These are phyloP conservation scores for Chimonanthus praecox DNA, from an alignment of 164 flowering plant species.

Conservation along the genomic window DNA sequence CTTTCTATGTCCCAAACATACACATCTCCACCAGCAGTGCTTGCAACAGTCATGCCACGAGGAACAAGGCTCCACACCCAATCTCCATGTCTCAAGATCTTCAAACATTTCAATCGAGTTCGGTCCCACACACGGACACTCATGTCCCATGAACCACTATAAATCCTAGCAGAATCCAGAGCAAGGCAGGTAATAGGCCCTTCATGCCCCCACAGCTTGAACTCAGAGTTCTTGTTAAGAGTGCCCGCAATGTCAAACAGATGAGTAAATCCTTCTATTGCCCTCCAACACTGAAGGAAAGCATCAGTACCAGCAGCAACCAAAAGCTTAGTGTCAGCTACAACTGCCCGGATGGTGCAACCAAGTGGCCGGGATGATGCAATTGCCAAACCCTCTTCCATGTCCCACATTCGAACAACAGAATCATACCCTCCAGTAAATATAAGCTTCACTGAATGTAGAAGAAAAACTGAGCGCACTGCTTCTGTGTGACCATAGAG, in stretches of 20 bases:
- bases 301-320: conserved; percentile 89
- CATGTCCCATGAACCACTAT: conserved; percentile 99
- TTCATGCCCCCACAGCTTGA: conserved; percentile 77
- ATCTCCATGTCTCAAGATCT: conserved; percentile 67
- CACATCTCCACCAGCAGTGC: conserved; percentile 68
- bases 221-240: conserved; percentile 34
- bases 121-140: conserved; percentile 88
- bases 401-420: conserved; percentile 70
- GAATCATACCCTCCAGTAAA: conserved; percentile 86
- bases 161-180: conserved; percentile 62
- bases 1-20: conserved; percentile 65
- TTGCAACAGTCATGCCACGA: conserved; percentile 55
- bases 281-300: conserved; percentile 81
- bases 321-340: conserved; percentile 71
- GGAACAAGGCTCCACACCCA: conserved; percentile 86
- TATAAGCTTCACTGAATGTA: conserved; percentile 64
- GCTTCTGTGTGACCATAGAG: conserved; percentile 84
- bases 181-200: conserved; percentile 86
- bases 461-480: conserved; percentile 64
- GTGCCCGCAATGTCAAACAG: conserved; percentile 63
- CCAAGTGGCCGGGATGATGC: conserved; percentile 64
- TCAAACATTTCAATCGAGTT: conserved; percentile 41
- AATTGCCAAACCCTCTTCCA: conserved; percentile 74
- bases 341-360: conserved; percentile 82
- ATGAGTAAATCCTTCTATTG: conserved; percentile 47